A percentile compares a stretch with the other conserved stretches of the same genome.
Conservation (phyloP, 306 rosid genomes). For the Corylus americana region DNA sequence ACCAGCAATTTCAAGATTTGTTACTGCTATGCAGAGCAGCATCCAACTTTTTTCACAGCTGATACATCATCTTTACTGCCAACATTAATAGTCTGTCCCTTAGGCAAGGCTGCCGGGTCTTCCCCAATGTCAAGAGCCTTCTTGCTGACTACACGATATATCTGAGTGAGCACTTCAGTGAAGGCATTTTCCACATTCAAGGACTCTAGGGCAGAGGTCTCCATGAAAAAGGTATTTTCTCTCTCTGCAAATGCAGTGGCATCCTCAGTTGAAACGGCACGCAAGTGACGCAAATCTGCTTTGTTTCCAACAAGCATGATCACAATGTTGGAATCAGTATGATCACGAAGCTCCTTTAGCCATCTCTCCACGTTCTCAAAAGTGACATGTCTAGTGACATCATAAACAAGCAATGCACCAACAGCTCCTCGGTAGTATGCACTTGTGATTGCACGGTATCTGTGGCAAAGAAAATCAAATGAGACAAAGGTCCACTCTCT, state of each 20-base stretch:
- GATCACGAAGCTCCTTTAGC: constrained; percentile 83
- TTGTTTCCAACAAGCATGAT: constrained; percentile 87
- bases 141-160: constrained; percentile 67
- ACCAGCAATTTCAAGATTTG: constrained; percentile 13
- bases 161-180: constrained; percentile 82
- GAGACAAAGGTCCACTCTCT: constrained; percentile 10
- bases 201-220: constrained; percentile 78
- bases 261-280: constrained; percentile 64
- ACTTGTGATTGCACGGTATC: constrained; percentile 84
- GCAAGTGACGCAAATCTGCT: constrained; percentile 78
- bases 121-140: constrained; percentile 80
- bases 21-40: constrained; percentile 64
- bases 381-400: constrained; percentile 72
- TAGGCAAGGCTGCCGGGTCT: constrained; percentile 73
- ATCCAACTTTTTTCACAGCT: constrained; percentile 64
- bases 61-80: constrained; percentile 77
- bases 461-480: constrained; percentile 31
- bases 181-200: constrained; percentile 77
- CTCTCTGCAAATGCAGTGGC: constrained; percentile 68
- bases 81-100: constrained; percentile 75
- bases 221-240: constrained; percentile 76
- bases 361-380: constrained; percentile 83
- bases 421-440: constrained; percentile 87
- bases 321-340: constrained; percentile 83
- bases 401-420: constrained; percentile 82